These are phyloP conservation scores for Coelastrella sp. DNA, from an alignment of 139 green algal species.

Conservation along the genomic window DNA sequence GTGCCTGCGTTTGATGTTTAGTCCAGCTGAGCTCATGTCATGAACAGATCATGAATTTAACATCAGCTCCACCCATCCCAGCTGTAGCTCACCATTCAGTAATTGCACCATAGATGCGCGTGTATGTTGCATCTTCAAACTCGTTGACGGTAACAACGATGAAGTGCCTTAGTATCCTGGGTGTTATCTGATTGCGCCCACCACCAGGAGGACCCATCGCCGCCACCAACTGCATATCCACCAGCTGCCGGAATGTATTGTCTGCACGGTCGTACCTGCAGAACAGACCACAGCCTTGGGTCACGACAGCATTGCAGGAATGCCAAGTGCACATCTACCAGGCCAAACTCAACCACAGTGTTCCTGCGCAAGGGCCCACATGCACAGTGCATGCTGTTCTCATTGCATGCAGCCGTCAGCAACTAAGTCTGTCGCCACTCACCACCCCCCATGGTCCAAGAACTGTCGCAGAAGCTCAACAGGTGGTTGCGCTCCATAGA, in stretches of 20 bases:
- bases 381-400: too few relatives aligned
- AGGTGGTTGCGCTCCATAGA: conserved; percentile 81
- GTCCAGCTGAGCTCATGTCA: too few relatives aligned
- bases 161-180: conserved; percentile 77
- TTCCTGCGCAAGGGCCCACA: too few relatives aligned
- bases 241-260: conserved; percentile 74
- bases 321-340: background rate
- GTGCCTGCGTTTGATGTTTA: too few relatives aligned
- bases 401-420: background rate
- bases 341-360: too few relatives aligned
- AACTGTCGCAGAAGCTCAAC: conserved; percentile 86
- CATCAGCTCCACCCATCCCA: too few relatives aligned
- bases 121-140: conserved; percentile 64
- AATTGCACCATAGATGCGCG: conserved; percentile 74
- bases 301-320: background rate
- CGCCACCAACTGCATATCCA: conserved; percentile 82
- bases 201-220: conserved; percentile 85
- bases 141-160: conserved; percentile 55
- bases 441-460: conserved; percentile 67
- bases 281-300: background rate
- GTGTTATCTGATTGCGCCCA: conserved; percentile 77
- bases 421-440: background rate
- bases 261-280: conserved; percentile 81
- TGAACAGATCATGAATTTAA: too few relatives aligned
- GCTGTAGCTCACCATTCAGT: conserved; percentile 69